These are phyloP conservation scores for Tetratostichococcus sp. DNA, from an alignment of 139 green algal genomes.

Conservation along the genomic window DNA sequence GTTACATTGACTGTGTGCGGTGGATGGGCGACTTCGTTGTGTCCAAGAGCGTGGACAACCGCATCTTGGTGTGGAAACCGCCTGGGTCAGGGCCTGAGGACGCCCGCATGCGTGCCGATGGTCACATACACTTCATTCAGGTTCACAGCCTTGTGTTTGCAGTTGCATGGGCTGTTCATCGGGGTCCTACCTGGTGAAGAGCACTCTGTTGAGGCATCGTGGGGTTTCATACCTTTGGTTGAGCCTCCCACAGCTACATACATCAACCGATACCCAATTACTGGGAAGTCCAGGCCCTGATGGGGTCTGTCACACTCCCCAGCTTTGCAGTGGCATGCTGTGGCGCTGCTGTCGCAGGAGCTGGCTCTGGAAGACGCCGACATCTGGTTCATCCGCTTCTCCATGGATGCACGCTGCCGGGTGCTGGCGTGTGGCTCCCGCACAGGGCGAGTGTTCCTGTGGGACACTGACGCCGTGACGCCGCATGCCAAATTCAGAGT, in stretches of 20 bases:
- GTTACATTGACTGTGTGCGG: constrained; percentile 81
- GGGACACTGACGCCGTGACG: constrained; percentile 23
- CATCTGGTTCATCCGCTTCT: constrained; percentile 76
- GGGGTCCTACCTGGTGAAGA: background rate
- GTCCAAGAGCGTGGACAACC: constrained; percentile 60
- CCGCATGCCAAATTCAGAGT: constrained; percentile 10
- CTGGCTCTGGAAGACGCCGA: constrained; percentile 39
- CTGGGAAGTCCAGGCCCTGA: too few species aligned
- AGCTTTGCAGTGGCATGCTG: too few species aligned
- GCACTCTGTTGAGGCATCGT: too few species aligned
- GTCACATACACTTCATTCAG: constrained; percentile 11
- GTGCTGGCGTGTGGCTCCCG: constrained; percentile 59
- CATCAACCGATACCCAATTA: too few species aligned
- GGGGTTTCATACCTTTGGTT: too few species aligned
- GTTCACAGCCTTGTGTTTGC: background rate
- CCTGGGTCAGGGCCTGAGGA: background rate
- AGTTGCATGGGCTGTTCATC: background rate
- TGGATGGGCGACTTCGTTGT: constrained; percentile 73
- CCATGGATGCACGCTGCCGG: constrained; percentile 28
- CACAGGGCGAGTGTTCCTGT: constrained; percentile 41
- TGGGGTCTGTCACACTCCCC: too few species aligned
- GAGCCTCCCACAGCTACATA: too few species aligned
- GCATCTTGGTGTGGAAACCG: constrained; percentile 44
- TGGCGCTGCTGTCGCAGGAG: constrained; percentile 38
- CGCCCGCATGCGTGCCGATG: background rate